Percentiles rank a stretch among this genome's conserved stretches.
phyloP scores from a whole-genome alignment of 75 land plant genomes.

The Picea glauca region DNA sequence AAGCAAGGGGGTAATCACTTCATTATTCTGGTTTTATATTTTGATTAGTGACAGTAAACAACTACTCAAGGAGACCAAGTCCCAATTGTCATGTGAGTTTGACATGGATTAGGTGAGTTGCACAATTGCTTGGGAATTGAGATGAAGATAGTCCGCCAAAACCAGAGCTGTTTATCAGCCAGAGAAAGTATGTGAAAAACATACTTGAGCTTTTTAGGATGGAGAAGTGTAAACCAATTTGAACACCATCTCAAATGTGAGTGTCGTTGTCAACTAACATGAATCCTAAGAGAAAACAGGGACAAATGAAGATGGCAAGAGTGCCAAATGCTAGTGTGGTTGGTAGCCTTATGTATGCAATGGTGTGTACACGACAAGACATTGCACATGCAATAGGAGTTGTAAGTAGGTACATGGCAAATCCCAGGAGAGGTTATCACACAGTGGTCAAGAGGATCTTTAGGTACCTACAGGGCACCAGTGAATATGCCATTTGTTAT shows the following conservation, averaged over 20 bases:
- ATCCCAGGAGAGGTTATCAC: constrained; percentile 15
- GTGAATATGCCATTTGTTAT: not conserved
- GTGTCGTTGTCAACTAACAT: not conserved
- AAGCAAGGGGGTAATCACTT: not conserved
- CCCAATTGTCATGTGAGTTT: not conserved
- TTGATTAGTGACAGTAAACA: not conserved
- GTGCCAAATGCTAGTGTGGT: constrained; percentile 17
- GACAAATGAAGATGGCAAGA: not conserved
- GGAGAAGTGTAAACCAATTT: not conserved
- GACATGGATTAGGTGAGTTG: not conserved
- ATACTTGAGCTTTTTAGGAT: not conserved
- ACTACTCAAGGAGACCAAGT: not conserved
- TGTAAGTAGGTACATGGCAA: constrained; percentile 18
- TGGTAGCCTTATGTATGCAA: constrained; percentile 24
- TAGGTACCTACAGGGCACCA: not conserved
- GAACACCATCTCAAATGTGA: not conserved
- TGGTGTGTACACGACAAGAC: constrained; percentile 24
- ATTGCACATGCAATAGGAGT: constrained; percentile 26
- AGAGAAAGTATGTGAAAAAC: not conserved
- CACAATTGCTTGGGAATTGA: not conserved
- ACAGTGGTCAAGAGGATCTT: not conserved
- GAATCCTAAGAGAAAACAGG: not conserved
- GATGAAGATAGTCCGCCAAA: not conserved
- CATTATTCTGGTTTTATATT: not conserved
- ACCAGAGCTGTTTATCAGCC: not conserved